Base-by-base conservation (phyloP, 2,329 filamentous ascomycete species). In the Fusarium pseudonygamai region DNA sequence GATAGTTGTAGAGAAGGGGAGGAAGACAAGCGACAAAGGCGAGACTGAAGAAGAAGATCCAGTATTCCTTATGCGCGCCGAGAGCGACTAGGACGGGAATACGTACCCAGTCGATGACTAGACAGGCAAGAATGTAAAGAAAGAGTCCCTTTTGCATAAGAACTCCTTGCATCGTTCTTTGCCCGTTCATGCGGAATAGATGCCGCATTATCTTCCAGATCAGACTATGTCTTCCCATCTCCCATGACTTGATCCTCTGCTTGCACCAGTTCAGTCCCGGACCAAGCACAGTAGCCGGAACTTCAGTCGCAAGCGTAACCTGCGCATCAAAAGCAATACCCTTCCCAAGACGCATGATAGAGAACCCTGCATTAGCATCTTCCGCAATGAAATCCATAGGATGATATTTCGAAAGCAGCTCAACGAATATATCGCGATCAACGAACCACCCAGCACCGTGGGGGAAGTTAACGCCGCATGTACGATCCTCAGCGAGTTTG, bases 211-310 rank as follows among this genome's bases (percentile, higher is more conserved):
- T 39, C 50, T 66, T 67, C 61, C 61, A 60, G 13, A 66, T 66
- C 3, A 67, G 49, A 42, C 61, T 72, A 60, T 73, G 71, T 0
- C 71, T 59, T 20, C 71, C 69, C 61, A 73, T 73, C 24, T 73
- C 69, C 71, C 71, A 73, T 5, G 71, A 73, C 58, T 63, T 69
- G 58, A 73, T 56, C n/a, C 71, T 50, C 42, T 73, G 71, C 32
- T 73, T 73, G 59, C 64, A 73, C 71, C 69, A 73, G 42, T 72
- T 73, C n/a, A 73, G 4, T 0, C 66, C 69, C 5, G 71, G 66
- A 3, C 71, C 71, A 14, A 73, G 47, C 3, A 73, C 62, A n/a
- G 56, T 61, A 0, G 60, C 26, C 3, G 60, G 60, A 5, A 64
- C 60, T 15, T 61, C 60, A 1, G 60, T 64, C 1, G 60, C 60